Conservation (phyloP, 371 early-diverging fungal species). For the Mucor indicus region DNA sequence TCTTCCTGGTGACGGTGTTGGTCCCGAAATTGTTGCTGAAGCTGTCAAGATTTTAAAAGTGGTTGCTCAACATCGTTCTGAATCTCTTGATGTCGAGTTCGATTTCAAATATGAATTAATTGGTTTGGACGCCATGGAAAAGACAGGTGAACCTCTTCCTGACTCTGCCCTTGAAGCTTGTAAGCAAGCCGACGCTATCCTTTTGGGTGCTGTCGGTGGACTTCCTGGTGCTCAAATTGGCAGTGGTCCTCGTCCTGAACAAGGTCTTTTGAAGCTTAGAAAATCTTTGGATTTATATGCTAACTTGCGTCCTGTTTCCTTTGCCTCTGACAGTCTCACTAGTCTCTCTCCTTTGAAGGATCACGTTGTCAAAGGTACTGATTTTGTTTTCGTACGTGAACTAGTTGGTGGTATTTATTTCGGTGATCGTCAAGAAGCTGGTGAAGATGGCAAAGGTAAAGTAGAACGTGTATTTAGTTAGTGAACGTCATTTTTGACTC, state of each 20-base stretch:
- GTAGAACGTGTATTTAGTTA: too few relatives aligned
- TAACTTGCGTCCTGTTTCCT: slow-evolving; percentile 92
- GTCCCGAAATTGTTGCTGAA: slow-evolving; percentile 91
- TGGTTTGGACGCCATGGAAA: slow-evolving; percentile 93
- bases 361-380: slow-evolving; percentile 83
- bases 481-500: not conserved
- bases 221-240: slow-evolving; percentile 83
- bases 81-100: slow-evolving; percentile 57
- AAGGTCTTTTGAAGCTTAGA: slow-evolving; percentile 88
- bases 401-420: slow-evolving; percentile 97
- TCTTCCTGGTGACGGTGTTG: slow-evolving; percentile 94
- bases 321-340: slow-evolving; percentile 84
- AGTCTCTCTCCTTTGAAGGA: slow-evolving; percentile 87
- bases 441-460: slow-evolving; percentile 68
- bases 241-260: slow-evolving; percentile 89
- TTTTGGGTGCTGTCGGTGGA: slow-evolving; percentile 97
- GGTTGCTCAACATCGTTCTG: slow-evolving; percentile 62
- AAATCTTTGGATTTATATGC: slow-evolving; percentile 91
- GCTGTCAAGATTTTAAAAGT: slow-evolving; percentile 85
- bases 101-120: slow-evolving; percentile 79
- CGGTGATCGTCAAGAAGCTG: slow-evolving; percentile 88
- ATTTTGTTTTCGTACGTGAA: slow-evolving; percentile 92
- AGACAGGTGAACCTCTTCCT: slow-evolving; percentile 84
- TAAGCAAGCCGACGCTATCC: slow-evolving; percentile 80
- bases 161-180: slow-evolving; percentile 76